Base-by-base conservation (phyloP, 371 early-diverging fungal species). In the Apophysomyces ossiformis region DNA sequence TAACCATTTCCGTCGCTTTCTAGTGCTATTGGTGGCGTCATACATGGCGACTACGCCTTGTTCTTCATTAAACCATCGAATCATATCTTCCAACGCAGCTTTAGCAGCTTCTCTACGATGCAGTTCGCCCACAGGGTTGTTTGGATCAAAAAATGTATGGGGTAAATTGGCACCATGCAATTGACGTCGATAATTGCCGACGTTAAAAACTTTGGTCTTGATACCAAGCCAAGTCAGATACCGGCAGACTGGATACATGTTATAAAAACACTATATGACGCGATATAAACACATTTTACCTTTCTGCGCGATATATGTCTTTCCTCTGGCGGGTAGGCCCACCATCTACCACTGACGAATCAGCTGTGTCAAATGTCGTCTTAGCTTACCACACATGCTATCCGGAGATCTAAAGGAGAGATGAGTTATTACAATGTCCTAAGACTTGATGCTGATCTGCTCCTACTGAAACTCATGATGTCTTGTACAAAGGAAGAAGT, bases 211-310 rank as follows among this genome's bases (percentile, higher is more conserved):
- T 68, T 91, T 85, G 13, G 95, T 89, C 44, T 87, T 87, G 36
- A 97, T 94, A 38, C 98, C 98, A 41, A 99, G 81, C 99, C 99
- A 99, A 54, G 88, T 87, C 69, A 98, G 85, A 79, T 97, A 99
- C 32, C 97, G 59, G 41, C 41, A 46, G 13, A 71, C 61, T 64
- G 26, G 59, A 63, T 47, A 44, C 16, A 60, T 41, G 47, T 37
- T 38, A 44, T 47, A 46, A 47, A 60, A 26, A 65, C 57, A 21
- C 44, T 44, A 43, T 38, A 43, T 60, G 38, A 26, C 47, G 41
- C 44, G n/a, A 36, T 12, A 9, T 70, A 8, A 5, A 43, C 38
- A 2, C 9, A 8, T 61, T 45, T 45, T 87, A 91, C 93, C 90
- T 90, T 98, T 99, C 63, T 96, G 90, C 5, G 95, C 87, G 41